Evolutionary conservation across 2,329 filamentous ascomycete species (phyloP), one percentile per base, ranked within the genome.

Genomic region (Nemania sp.): DNA sequence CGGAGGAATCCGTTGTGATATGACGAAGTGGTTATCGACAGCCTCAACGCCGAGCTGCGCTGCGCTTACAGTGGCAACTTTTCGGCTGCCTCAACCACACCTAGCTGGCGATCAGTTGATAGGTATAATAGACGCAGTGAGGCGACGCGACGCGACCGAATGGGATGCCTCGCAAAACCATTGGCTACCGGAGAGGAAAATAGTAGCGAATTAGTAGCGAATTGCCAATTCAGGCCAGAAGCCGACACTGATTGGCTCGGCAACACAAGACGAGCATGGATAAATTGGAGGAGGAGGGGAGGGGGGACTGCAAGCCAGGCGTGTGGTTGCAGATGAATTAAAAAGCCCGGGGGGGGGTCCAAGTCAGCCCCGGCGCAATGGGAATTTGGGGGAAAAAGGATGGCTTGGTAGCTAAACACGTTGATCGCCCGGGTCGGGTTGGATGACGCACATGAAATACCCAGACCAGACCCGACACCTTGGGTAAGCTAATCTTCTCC

Each of bases 181-280:
- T 49, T 46, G 36, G 53, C 36, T 36, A 36, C 26, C 36, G n/a
- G 40, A 30, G 14, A 37, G 45, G 4, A 6, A 17, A 20, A 49
- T 36, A 22, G 43, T 17, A 51, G 42, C 40, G n/a, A n/a, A n/a
- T n/a, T n/a, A n/a, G n/a, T n/a, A n/a, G n/a, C n/a, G n/a, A 54
- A 62, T 66, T 67, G 23, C 64, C 64, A 61, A 61, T 66, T 66
- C 57, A 54, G 64, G 64, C 48, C 55, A 54, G 23, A 47, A 47
- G 54, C 44, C 30, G 24, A 44, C 46, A 64, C 51, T 65, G 65
- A 66, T 68, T 68, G 64, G 65, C 60, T 56, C 57, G 12, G 33
- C 23, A 11, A 8, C 31, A 42, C n/a, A n/a, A n/a, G 37, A 45
- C 41, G 36, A 47, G 56, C 56, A 49, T 48, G 49, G 44, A 41